Evolutionary conservation across 345 rosid genomes (phyloP), one percentile per base, ranked within the genome.

Genomic region (Salix brachista): DNA sequence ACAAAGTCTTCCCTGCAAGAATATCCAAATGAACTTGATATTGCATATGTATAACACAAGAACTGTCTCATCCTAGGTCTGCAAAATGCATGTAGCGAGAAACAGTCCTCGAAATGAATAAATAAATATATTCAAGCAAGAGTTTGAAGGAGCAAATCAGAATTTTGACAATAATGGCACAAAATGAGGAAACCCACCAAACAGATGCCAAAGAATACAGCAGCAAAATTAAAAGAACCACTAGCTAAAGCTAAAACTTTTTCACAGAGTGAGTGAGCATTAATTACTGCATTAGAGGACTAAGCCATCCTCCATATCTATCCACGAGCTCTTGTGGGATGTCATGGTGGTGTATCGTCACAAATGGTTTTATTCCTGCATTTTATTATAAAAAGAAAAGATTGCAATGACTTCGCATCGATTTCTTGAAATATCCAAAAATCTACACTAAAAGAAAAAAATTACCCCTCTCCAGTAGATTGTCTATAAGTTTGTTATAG

Each of bases 361-460:
- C 86, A 67, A 86, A 86, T 28, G 89, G 89, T 77, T 86, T 83
- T 17, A 83, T 86, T 69, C 87, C 87, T 84, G 78, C 83, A 81
- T 23, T 70, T 28, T 46, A 60, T 36, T 60, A 72, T 21, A 21
- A 17, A 12, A 14, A 77, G 37, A 17, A 12, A 14, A 77, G 37
- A 75, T 30, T 30, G 4, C 72, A 69, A 41, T 26, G 5, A 11
- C 30, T n/a, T 10, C 10, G 30, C 0, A 25, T 62, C 50, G 3
- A 46, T 3, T 46, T 46, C 50, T 46, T 46, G 14, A 46, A 46
- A 46, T 14, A 46, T 46, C 50, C 50, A 46, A 46, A 46, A 46
- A 46, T 46, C 50, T 67, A 36, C 17, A 46, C 4, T 18, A 50
- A 67, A 32, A 23, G 16, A 48, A 36, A 18, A 26, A 54, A 4